These are phyloP conservation scores for Podaxis rugospora DNA, from an alignment of 768 basidiomycete species.

Conservation along the genomic window DNA sequence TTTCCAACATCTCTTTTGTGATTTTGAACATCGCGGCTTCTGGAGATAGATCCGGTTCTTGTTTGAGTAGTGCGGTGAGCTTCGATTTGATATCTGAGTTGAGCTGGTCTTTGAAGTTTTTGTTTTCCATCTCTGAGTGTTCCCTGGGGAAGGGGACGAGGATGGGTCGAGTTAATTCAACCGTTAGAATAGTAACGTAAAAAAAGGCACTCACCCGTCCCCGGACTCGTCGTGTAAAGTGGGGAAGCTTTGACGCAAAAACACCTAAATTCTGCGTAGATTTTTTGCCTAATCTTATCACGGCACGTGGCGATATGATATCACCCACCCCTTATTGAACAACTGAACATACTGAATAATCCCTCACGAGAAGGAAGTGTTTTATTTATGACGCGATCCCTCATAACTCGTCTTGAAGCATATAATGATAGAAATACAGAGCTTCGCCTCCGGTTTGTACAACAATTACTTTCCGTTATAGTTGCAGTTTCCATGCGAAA, in stretches of 20 bases:
- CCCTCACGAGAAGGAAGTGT: neutral
- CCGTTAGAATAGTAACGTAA: neutral
- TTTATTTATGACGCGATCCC: neutral
- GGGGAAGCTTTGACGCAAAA: neutral
- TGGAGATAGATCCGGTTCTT: slow-evolving; percentile 23
- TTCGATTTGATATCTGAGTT: slow-evolving; percentile 21
- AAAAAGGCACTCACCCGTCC: neutral
- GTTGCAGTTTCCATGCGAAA: neutral
- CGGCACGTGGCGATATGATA: slow-evolving; percentile 1
- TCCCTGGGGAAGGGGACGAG: neutral
- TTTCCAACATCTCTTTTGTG: slow-evolving; percentile 30
- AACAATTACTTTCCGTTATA: neutral
- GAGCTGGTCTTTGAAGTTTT: slow-evolving; percentile 17
- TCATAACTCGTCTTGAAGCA: neutral
- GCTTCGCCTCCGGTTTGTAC: neutral
- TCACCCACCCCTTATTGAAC: neutral
- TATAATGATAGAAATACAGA: neutral
- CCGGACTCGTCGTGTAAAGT: neutral
- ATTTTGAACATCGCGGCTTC: slow-evolving; percentile 29
- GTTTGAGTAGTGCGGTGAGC: slow-evolving; percentile 20
- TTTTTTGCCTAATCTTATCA: slow-evolving; percentile 3
- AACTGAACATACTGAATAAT: too few relatives aligned
- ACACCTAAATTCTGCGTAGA: neutral
- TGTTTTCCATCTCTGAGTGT: neutral
- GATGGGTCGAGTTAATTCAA: neutral